These are phyloP conservation scores for Bolboschoenoplectus hybrid DNA, from an alignment of 202 grass and related monocot genomes.

Conservation along the genomic window DNA sequence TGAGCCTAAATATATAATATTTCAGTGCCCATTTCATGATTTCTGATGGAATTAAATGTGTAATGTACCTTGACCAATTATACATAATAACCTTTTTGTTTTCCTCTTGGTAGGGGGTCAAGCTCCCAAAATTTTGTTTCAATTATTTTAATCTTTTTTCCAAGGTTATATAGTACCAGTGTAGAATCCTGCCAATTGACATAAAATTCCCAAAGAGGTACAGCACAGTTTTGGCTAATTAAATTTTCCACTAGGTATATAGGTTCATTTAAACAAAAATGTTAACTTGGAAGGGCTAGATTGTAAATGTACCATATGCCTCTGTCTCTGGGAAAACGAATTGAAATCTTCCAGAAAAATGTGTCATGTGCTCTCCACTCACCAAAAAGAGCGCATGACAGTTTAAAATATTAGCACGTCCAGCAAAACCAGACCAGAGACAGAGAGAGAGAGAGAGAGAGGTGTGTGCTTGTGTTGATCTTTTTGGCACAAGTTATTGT, in stretches of 20 bases:
- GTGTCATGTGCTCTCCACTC: conserved; percentile 76
- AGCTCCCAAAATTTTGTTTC: background rate
- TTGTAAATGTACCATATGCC: conserved; percentile 37
- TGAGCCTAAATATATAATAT: background rate
- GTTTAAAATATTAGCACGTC: conserved; percentile 35
- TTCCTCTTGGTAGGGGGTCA: background rate
- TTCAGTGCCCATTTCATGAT: background rate
- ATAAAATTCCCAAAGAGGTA: background rate
- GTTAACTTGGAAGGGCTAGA: background rate
- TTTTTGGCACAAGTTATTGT: conserved; percentile 32
- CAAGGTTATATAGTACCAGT: background rate
- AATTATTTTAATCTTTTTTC: background rate
- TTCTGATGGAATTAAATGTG: background rate
- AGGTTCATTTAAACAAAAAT: conserved; percentile 2
- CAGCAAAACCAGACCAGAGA: background rate
- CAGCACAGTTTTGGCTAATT: background rate
- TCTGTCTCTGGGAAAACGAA: conserved; percentile 53
- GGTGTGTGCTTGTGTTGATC: conserved; percentile 31
- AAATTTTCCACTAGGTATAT: background rate
- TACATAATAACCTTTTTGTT: background rate
- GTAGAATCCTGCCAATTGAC: background rate
- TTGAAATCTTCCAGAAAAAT: conserved; percentile 52
- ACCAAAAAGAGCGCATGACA: conserved; percentile 41
- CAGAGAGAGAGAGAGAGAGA: too few relatives aligned
- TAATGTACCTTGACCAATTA: background rate